phyloP scores from a whole-genome alignment of 2,329 filamentous ascomycete genomes.

The Colletotrichum zoysiae region DNA sequence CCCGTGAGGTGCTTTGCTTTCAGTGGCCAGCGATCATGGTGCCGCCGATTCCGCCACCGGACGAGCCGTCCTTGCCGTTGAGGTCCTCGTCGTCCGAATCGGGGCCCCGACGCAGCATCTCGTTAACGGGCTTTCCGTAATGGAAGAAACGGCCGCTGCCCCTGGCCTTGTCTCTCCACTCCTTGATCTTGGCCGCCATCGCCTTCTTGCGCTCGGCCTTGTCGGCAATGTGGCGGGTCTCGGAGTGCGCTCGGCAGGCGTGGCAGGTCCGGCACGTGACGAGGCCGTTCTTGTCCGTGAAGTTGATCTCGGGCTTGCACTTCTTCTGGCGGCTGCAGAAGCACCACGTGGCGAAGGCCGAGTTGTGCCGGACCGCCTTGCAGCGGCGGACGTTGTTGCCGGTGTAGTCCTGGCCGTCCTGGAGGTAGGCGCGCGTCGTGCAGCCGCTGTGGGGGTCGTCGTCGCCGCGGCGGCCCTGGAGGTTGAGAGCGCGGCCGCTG shows the following conservation, averaged over 20 bases:
- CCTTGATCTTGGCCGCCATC: neutral
- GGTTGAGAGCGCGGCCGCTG: neutral
- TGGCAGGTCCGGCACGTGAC: neutral
- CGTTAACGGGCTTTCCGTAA: neutral
- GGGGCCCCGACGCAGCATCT: neutral
- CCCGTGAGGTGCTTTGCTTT: neutral
- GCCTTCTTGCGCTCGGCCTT: neutral
- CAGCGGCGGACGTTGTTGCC: slow-evolving; percentile 6
- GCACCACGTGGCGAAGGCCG: neutral
- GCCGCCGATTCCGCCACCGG: slow-evolving; percentile 1
- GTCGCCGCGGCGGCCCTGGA: neutral
- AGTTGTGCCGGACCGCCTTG: neutral
- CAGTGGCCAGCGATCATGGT: slow-evolving; percentile 1
- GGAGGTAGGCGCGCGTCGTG: neutral
- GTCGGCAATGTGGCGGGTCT: neutral
- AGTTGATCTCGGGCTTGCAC: neutral
- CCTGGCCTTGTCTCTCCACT: neutral
- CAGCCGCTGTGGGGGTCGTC: slow-evolving; percentile 6
- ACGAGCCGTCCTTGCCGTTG: neutral
- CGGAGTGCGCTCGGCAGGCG: neutral
- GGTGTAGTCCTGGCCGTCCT: neutral
- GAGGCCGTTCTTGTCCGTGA: neutral
- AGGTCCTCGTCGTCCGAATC: slow-evolving; percentile 16
- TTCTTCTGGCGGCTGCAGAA: slow-evolving; percentile 7
- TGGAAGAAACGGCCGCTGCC: neutral